Conservation (phyloP, 2,329 filamentous ascomycete species). For the Cladosporium sp. region DNA sequence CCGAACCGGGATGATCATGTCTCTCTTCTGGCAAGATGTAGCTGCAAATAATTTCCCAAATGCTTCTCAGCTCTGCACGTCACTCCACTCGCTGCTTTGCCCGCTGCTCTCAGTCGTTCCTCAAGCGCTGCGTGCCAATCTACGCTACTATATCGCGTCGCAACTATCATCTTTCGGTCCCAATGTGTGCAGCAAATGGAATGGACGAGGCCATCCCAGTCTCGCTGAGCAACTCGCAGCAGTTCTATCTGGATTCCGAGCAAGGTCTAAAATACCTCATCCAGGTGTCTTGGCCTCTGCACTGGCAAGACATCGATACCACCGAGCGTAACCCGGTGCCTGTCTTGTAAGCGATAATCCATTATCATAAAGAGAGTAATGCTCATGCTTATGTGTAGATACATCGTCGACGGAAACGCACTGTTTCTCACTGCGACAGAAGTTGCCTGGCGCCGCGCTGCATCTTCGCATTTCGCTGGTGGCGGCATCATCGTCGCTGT, state of each 20-base stretch:
- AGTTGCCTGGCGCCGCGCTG: constrained; percentile 26
- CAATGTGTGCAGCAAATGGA: constrained; percentile 11
- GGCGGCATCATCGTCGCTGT: constrained; percentile 32
- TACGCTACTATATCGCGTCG: neutral
- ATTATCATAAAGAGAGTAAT: neutral
- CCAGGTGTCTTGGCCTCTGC: constrained; percentile 32
- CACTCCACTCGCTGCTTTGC: neutral
- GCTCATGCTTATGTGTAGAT: constrained; percentile 21
- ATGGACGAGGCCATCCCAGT: neutral
- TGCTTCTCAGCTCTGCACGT: constrained; percentile 6
- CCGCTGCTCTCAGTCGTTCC: neutral
- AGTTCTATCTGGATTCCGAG: constrained; percentile 12
- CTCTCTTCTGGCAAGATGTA: neutral
- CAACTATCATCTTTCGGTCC: neutral
- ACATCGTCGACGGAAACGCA: constrained; percentile 36
- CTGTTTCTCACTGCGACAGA: constrained; percentile 33
- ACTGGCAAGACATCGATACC: constrained; percentile 23
- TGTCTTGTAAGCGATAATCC: constrained; percentile 24
- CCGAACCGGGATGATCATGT: neutral
- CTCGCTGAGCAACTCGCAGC: constrained; percentile 17
- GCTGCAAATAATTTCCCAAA: neutral
- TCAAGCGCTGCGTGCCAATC: neutral
- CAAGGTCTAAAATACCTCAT: constrained; percentile 26
- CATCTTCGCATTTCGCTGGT: constrained; percentile 22
- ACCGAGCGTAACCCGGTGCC: constrained; percentile 16